phyloP scores from a whole-genome alignment of 176 grass and related monocot species.

The Eleusine coracana region DNA sequence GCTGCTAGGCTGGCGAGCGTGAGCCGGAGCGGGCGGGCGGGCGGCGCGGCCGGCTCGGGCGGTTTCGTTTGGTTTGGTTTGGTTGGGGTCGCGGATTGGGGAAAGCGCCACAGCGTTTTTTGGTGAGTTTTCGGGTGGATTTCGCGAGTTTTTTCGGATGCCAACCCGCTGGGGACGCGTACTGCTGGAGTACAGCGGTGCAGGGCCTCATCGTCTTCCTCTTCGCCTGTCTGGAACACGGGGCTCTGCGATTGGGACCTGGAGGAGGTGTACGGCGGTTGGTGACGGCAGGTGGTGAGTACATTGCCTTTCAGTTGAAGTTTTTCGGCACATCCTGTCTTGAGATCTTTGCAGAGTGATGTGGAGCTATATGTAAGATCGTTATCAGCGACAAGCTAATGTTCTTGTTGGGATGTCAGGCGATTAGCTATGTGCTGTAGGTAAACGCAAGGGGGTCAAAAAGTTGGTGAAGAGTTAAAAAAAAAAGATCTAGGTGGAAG shows the following conservation, averaged over 20 bases:
- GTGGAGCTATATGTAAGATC: no score
- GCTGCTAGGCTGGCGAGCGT: slow-evolving; percentile 56
- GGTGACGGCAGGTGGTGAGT: neutral
- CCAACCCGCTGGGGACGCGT: neutral
- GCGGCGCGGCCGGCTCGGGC: neutral
- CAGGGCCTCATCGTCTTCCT: neutral
- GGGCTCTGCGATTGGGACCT: neutral
- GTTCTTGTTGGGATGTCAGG: no score
- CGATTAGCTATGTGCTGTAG: no score
- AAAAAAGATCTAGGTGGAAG: neutral
- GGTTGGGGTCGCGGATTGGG: neutral
- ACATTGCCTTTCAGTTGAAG: slow-evolving; percentile 24
- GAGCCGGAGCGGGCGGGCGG: neutral
- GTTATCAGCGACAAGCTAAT: no score
- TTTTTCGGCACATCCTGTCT: neutral
- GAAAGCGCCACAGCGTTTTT: neutral
- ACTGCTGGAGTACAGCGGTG: slow-evolving; percentile 4
- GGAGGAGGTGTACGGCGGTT: neutral
- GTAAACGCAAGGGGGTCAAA: no score
- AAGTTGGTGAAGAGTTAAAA: no score
- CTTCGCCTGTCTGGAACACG: neutral
- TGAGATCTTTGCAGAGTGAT: no score
- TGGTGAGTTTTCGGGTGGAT: neutral
- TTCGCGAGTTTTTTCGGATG: neutral
- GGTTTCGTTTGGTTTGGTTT: neutral